phyloP scores from a whole-genome alignment of 495 filamentous ascomycete genomes.

The Symbiotaphrina buchneri region DNA sequence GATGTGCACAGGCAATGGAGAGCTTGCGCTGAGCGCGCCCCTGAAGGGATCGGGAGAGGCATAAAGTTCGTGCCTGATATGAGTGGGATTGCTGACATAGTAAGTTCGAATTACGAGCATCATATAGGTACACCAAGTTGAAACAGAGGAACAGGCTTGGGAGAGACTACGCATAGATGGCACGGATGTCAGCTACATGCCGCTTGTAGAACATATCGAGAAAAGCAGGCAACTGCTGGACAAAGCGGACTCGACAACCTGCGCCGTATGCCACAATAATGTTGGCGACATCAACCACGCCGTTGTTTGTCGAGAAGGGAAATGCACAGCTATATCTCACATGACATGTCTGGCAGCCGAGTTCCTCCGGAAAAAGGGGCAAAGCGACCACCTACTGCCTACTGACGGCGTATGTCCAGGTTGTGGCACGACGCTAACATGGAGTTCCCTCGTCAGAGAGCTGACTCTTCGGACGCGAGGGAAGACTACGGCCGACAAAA shows the following conservation, averaged over 20 bases:
- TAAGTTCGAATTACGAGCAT: constrained; percentile 5
- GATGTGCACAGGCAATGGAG: constrained; percentile 51
- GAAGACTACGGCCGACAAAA: constrained; percentile 33
- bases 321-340: constrained; percentile 49
- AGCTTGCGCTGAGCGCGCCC: constrained; percentile 26
- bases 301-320: constrained; percentile 41
- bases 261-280: constrained; percentile 35
- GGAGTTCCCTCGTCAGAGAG: constrained; percentile 67
- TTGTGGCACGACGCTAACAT: constrained; percentile 38
- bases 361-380: constrained; percentile 28
- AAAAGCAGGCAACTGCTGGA: constrained; percentile 46
- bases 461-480: constrained; percentile 48
- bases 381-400: constrained; percentile 41
- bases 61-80: constrained; percentile 35
- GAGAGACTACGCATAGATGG: constrained; percentile 23
- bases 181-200: constrained; percentile 41
- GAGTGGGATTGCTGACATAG: constrained; percentile 5
- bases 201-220: constrained; percentile 41
- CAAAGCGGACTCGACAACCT: constrained; percentile 29
- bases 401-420: constrained; percentile 46
- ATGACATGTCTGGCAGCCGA: constrained; percentile 49
- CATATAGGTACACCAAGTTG: constrained; percentile 5
- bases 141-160: constrained; percentile 1
- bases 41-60: constrained; percentile 20
- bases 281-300: constrained; percentile 24